Conservation (phyloP, 169 alveolate genomes). For the Theileria annulata region DNA sequence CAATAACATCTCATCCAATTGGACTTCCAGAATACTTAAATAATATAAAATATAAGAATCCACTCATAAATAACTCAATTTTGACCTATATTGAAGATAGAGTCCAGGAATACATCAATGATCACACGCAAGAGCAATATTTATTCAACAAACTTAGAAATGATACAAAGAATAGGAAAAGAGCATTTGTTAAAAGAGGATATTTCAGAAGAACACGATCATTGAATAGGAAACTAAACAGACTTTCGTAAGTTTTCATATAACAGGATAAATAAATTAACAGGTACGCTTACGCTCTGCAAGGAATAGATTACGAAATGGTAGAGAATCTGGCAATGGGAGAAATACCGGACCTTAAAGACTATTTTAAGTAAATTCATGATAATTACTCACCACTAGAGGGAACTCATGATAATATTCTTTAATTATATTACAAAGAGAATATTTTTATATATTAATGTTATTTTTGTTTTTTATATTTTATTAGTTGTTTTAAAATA, state of each 20-base stretch:
- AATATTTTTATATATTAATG: background rate
- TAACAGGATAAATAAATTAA: background rate
- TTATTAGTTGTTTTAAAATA: background rate
- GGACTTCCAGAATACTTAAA: slow-evolving; percentile 9
- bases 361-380: background rate
- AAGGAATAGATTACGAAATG: slow-evolving; percentile 67
- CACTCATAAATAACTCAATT: background rate
- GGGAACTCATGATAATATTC: background rate
- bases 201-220: slow-evolving; percentile 44
- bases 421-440: background rate
- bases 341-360: slow-evolving; percentile 45
- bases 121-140: background rate
- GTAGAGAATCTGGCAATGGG: slow-evolving; percentile 57
- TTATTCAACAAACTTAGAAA: slow-evolving; percentile 54
- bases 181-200: slow-evolving; percentile 63
- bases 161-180: slow-evolving; percentile 59
- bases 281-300: slow-evolving; percentile 62
- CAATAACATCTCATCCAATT: background rate
- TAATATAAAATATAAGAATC: slow-evolving; percentile 2
- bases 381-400: background rate
- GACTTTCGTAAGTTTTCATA: slow-evolving; percentile 37
- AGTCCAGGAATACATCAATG: background rate
- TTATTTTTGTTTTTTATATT: background rate
- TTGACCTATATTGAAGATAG: background rate
- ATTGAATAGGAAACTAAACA: slow-evolving; percentile 42